Evolutionary conservation across 176 grass and related monocot species (phyloP), one percentile per base, ranked within the genome.

Genomic region (Ananas comosus): DNA sequence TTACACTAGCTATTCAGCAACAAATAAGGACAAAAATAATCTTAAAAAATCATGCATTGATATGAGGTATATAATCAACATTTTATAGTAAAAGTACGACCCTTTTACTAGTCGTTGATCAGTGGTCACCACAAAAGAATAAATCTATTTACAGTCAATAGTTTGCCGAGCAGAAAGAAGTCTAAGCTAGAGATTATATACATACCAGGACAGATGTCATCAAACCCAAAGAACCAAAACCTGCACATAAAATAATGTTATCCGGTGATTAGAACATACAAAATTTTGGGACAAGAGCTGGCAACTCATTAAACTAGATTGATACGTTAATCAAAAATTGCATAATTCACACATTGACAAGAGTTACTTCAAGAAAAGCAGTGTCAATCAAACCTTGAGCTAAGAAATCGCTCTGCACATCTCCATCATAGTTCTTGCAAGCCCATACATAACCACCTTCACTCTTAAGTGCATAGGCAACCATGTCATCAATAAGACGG

Each of bases 181-280:
- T 49, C 59, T 73, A 27, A 51, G 50, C 53, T 18, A 10, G 3
- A 16, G 18, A 66, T 21, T 19, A 70, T 58, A 17, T 48, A 69
- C 82, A 69, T 90, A 97, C 93, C 93, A 97, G 77, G 57, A 97
- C 89, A 67, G 93, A 97, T 59, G 93, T 92, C 93, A 97, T 97
- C 79, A 97, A 74, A 63, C 93, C 93, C 79, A 97, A 76, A 11
- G 93, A 97, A 24, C 93, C 93, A 83, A 97, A 97, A 73, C 93
- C 93, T 97, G 81, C 79, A 87, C 19, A 52, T 23, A 47, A 1
- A 48, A 53, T 22, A 16, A 66, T 33, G 21, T 17, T 61, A 61
- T 19, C 56, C 0, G 21, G 9, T 18, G 16, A 63, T 64, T 67
- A 70, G 65, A 82, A 59, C 52, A 71, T 42, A 51, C 12, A 13